A percentile compares a stretch with the other conserved stretches of the same genome.
phyloP scores from a whole-genome alignment of 768 basidiomycete genomes.

The Tulasnella sp. region DNA sequence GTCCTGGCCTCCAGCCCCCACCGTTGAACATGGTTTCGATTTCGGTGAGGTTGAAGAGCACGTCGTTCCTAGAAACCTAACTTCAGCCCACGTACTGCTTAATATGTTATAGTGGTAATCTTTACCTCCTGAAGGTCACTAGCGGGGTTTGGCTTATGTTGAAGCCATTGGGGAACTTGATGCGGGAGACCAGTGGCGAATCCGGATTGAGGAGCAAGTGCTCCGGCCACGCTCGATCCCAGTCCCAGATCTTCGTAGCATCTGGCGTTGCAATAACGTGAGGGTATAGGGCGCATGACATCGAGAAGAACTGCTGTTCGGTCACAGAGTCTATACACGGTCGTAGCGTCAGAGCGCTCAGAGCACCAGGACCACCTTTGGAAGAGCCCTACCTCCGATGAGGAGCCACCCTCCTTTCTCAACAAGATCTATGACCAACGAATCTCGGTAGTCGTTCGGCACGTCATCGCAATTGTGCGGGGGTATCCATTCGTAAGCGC shows the following conservation, averaged over 20 bases:
- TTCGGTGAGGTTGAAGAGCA: constrained; percentile 56
- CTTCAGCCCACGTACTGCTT: background rate
- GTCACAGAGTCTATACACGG: constrained; percentile 61
- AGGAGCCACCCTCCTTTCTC: constrained; percentile 73
- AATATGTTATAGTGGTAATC: background rate
- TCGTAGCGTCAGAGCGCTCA: background rate
- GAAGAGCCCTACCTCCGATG: constrained; percentile 55
- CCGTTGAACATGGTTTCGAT: constrained; percentile 52
- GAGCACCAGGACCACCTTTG: background rate
- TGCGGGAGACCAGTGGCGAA: constrained; percentile 53
- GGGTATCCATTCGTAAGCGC: constrained; percentile 19
- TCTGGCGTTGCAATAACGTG: constrained; percentile 68
- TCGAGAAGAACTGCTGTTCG: constrained; percentile 73
- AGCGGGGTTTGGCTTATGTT: constrained; percentile 62
- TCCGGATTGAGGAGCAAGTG: constrained; percentile 62
- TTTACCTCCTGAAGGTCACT: constrained; percentile 58
- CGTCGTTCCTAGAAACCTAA: constrained; percentile 51
- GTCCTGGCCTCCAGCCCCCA: constrained; percentile 36
- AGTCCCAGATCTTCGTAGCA: constrained; percentile 47
- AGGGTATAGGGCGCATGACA: constrained; percentile 67
- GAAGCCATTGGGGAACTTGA: constrained; percentile 57
- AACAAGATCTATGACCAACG: constrained; percentile 60
- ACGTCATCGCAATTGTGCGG: background rate
- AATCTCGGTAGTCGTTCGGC: constrained; percentile 38
- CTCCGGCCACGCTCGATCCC: constrained; percentile 68